Conservation (phyloP, 1,139 yeast species). For the Diutina pseudorugosa region DNA sequence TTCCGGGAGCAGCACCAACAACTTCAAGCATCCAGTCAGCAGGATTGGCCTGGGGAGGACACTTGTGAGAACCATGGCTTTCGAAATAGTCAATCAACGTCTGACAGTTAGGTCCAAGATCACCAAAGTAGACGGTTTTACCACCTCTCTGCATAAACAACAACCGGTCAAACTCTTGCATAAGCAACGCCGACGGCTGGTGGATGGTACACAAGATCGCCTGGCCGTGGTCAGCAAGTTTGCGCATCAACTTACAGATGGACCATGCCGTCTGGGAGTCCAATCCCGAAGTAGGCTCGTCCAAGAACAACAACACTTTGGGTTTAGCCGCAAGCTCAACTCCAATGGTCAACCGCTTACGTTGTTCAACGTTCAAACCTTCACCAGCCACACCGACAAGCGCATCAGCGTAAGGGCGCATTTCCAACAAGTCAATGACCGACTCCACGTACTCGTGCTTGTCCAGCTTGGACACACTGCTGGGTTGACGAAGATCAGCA, state of each 20-base stretch:
- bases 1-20: conserved; percentile 5
- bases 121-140: conserved; percentile 71
- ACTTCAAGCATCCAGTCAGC: conserved; percentile 67
- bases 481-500: conserved; percentile 66
- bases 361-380: conserved; percentile 70
- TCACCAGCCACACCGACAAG: conserved; percentile 77
- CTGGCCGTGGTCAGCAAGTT: conserved; percentile 67
- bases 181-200: conserved; percentile 69
- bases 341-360: conserved; percentile 76
- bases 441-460: conserved; percentile 64
- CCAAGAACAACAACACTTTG: conserved; percentile 64
- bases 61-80: conserved; percentile 46
- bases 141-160: conserved; percentile 67
- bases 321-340: conserved; percentile 88
- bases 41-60: conserved; percentile 57
- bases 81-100: conserved; percentile 61
- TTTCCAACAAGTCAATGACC: conserved; percentile 55
- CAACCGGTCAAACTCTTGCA: conserved; percentile 69
- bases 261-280: conserved; percentile 93
- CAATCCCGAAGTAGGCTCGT: conserved; percentile 89
- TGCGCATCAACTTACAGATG: conserved; percentile 63
- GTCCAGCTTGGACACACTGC: conserved; percentile 37
- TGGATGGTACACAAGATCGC: conserved; percentile 77
- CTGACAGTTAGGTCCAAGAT: conserved; percentile 52
- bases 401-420: conserved; percentile 68